Percentiles rank a stretch among this genome's conserved stretches.
phyloP scores from a whole-genome alignment of 1,284 basidiomycete species.

The Cutaneotrichosporon cyanovorans region DNA sequence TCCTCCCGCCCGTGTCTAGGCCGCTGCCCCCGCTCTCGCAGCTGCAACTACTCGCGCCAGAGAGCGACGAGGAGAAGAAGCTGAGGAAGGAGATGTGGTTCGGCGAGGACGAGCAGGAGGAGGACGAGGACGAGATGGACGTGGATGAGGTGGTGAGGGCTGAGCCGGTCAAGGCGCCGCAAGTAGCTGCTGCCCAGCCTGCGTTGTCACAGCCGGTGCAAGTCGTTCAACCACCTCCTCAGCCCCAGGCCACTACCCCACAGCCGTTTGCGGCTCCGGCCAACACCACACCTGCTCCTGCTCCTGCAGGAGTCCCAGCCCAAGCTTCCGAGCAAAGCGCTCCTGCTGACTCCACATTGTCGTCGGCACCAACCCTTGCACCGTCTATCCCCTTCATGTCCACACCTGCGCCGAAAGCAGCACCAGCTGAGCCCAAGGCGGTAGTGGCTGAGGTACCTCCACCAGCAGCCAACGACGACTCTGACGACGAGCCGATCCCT shows the following conservation, averaged over 20 bases:
- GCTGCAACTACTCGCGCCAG: constrained; percentile 31
- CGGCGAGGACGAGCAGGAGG: constrained; percentile 7
- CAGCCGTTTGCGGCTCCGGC: background rate
- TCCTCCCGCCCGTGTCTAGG: constrained; percentile 30
- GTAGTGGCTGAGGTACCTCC: background rate
- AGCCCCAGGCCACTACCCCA: background rate
- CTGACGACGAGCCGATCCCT: constrained; percentile 54
- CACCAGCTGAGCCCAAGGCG: background rate
- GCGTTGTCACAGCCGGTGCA: background rate
- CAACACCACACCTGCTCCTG: constrained; percentile 1
- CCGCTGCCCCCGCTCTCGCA: constrained; percentile 28
- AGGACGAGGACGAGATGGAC: constrained; percentile 15
- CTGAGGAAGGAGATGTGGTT: constrained; percentile 27
- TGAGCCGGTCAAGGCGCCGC: too few species aligned
- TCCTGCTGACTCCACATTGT: background rate
- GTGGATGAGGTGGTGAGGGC: constrained; percentile 3
- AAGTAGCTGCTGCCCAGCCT: background rate
- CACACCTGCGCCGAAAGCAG: background rate
- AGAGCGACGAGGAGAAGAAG: constrained; percentile 28
- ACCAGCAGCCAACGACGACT: constrained; percentile 18
- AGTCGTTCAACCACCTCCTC: background rate
- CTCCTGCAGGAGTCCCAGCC: background rate
- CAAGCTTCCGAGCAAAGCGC: too few species aligned
- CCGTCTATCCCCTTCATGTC: constrained; percentile 13
- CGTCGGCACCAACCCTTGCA: constrained; percentile 1